phyloP scores from a whole-genome alignment of 306 rosid genomes.

The Amphicarpaea edgeworthii region DNA sequence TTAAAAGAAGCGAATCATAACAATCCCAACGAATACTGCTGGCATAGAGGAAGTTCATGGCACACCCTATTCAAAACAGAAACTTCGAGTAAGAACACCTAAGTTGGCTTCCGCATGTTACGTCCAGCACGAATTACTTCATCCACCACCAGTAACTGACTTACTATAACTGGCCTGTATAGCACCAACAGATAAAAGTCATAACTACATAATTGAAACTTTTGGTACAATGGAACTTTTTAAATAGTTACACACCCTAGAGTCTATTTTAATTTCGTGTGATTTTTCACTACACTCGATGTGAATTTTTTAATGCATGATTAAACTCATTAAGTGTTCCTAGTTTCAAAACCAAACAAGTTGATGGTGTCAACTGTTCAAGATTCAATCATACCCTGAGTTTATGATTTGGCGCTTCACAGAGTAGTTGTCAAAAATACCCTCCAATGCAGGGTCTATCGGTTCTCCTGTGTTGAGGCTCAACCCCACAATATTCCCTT shows the following conservation, averaged over 20 bases:
- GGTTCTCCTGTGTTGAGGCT: slow-evolving; percentile 92
- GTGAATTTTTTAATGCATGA: not conserved
- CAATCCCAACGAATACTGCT: slow-evolving; percentile 8
- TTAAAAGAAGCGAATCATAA: not conserved
- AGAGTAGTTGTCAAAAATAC: slow-evolving; percentile 91
- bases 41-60: slow-evolving; percentile 36
- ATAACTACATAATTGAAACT: not conserved
- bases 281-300: not conserved
- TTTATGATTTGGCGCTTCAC: slow-evolving; percentile 95
- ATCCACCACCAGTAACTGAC: slow-evolving; percentile 92
- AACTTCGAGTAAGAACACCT: slow-evolving; percentile 38
- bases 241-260: not conserved
- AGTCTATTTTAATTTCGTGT: not conserved
- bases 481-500: slow-evolving; percentile 83
- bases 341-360: slow-evolving; percentile 12
- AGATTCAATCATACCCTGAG: slow-evolving; percentile 71
- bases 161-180: slow-evolving; percentile 92
- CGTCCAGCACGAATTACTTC: slow-evolving; percentile 99
- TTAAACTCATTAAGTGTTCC: not conserved
- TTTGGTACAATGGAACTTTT: not conserved
- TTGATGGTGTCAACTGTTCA: not conserved
- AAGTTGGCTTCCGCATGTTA: slow-evolving; percentile 90
- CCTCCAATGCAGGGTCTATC: slow-evolving; percentile 92
- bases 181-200: slow-evolving; percentile 11
- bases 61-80: slow-evolving; percentile 34